Evolutionary conservation across 805 yeast species (phyloP), one percentile per base, ranked within the genome.

Genomic region (Metschnikowia henanensis): DNA sequence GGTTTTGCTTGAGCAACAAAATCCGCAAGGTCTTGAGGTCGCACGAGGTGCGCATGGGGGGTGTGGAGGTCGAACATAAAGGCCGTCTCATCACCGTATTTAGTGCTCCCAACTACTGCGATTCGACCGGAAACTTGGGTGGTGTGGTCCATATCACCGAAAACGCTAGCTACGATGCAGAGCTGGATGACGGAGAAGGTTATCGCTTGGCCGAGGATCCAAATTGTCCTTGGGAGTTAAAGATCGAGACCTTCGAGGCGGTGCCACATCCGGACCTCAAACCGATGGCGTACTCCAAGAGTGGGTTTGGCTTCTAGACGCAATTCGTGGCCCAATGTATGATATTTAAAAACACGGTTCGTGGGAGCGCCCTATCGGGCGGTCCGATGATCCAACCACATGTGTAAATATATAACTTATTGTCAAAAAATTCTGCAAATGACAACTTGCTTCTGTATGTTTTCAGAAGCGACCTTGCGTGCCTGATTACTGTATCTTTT

Each of bases 61-160:
- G 99, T 37, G 89, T 84, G 46, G 89, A 88, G 52, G 74, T 75
- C 35, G 97, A 92, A 60, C 99, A 94, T 59, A 76, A 85, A 46
- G 95, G 95, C 10, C 76, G 81, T 52, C 77, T 94, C 39, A 80
- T 90, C 41, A 94, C 99, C 0, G 96, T 94, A n/a, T 94, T 94
- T 65, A 84, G 95, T 64, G 99, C 99, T 0, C 99, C 99, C 28
- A 92, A 94, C 64, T 92, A 92, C 65, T 92, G 98, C 70, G 99
- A 94, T 62, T 72, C 84, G 13, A 90, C 88, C 43, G 96, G 95
- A 12, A 94, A 94, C 65, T 65, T 80, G 52, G 99, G 97, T 41
- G 98, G 95, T 8, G 85, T 86, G 43, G 84, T 94, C 47, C 86
- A 90, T 58, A 77, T 92, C 52, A 66, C 74, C 47, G 73, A 70